phyloP scores from a whole-genome alignment of 169 alveolate genomes.

The Babesia ovis region DNA sequence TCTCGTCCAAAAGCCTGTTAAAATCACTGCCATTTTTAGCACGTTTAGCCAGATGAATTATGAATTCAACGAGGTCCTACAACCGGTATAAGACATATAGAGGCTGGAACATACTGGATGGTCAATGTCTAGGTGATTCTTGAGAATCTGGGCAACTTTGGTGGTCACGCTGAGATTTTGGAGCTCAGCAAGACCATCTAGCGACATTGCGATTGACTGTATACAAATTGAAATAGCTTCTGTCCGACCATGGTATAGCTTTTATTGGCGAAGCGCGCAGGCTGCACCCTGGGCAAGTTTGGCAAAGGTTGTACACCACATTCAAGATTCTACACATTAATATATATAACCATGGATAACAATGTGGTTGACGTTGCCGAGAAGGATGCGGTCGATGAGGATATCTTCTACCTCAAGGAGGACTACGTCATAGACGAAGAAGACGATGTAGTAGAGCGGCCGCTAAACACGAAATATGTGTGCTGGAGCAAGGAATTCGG shows the following conservation, averaged over 20 bases:
- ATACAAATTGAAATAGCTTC: too few relatives aligned
- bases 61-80: constrained; percentile 66
- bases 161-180: constrained; percentile 51
- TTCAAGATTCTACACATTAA: constrained; percentile 1
- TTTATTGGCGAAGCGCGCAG: background rate
- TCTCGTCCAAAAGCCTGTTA: constrained; percentile 47
- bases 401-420: constrained; percentile 43
- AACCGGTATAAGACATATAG: background rate
- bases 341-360: constrained; percentile 14
- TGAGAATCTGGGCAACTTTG: constrained; percentile 58
- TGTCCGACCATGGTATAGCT: too few relatives aligned
- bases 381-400: constrained; percentile 51
- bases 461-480: constrained; percentile 18
- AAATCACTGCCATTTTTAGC: constrained; percentile 50
- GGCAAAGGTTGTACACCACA: too few relatives aligned
- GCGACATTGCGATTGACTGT: constrained; percentile 8
- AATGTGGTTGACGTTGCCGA: constrained; percentile 36
- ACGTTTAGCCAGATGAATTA: constrained; percentile 52
- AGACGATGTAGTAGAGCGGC: constrained; percentile 8
- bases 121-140: constrained; percentile 65
- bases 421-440: constrained; percentile 41
- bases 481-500: constrained; percentile 53
- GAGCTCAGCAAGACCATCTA: constrained; percentile 54
- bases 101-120: constrained; percentile 42
- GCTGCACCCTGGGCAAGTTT: too few relatives aligned